These are phyloP conservation scores for Hansenula sp. DNA, from an alignment of 1,139 yeast species.

Conservation along the genomic window DNA sequence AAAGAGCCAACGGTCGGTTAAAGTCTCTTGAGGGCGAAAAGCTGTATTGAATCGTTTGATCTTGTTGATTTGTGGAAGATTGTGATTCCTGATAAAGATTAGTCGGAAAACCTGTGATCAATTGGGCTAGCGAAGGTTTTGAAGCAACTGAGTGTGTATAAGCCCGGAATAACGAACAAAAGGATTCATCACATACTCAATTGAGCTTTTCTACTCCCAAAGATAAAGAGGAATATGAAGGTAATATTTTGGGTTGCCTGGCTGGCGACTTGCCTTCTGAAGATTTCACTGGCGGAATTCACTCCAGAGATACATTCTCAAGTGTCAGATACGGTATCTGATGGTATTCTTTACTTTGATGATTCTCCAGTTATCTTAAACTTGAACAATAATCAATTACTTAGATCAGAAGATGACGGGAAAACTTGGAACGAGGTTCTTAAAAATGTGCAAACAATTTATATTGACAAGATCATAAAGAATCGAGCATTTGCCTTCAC, in stretches of 20 bases:
- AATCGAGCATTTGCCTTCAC: conserved; percentile 53
- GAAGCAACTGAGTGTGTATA: too few relatives aligned
- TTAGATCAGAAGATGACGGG: conserved; percentile 56
- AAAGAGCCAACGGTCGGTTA: too few relatives aligned
- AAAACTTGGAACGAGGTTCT: conserved; percentile 41
- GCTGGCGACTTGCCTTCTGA: background rate
- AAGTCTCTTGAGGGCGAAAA: too few relatives aligned
- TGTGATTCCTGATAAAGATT: too few relatives aligned
- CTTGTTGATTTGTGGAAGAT: too few relatives aligned
- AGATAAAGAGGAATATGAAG: too few relatives aligned
- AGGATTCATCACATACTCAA: too few relatives aligned
- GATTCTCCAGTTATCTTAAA: conserved; percentile 49
- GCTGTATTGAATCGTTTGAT: too few relatives aligned
- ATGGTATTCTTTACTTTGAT: conserved; percentile 41
- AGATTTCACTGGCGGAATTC: conserved; percentile 10
- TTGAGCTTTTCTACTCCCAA: too few relatives aligned
- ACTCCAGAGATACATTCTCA: conserved; percentile 18
- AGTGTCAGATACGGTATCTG: conserved; percentile 12
- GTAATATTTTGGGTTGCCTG: background rate
- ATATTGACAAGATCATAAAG: conserved; percentile 41
- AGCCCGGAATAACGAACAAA: too few relatives aligned
- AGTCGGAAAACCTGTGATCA: too few relatives aligned
- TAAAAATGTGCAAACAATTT: conserved; percentile 27
- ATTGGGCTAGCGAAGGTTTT: too few relatives aligned
- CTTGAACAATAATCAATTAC: conserved; percentile 30